Evolutionary conservation across 2,329 filamentous ascomycete genomes (phyloP).

Genomic region (Massarina eburnea): DNA sequence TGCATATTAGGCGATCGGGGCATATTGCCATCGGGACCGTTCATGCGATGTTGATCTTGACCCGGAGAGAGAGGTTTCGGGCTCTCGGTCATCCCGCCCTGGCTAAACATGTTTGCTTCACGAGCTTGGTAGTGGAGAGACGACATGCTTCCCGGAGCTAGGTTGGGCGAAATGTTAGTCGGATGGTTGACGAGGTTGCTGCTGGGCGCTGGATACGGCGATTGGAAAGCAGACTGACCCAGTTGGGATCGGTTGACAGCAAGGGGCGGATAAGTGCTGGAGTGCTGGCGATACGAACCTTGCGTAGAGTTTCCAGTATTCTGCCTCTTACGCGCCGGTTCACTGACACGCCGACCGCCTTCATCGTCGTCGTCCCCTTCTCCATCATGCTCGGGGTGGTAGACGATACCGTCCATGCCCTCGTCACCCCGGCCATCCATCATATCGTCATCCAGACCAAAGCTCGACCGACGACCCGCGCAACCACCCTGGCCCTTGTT

Average conservation of each 20-base stretch:
- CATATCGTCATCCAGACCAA: conserved; percentile 79
- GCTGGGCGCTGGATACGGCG: conserved; percentile 36
- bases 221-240: conserved; percentile 33
- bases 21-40: conserved; percentile 50
- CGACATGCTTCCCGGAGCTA: conserved; percentile 40
- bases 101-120: conserved; percentile 65
- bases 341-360: conserved; percentile 59
- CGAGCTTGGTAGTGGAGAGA: conserved; percentile 38
- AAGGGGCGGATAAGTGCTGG: conserved; percentile 76
- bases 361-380: conserved; percentile 57
- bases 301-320: conserved; percentile 57
- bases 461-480: conserved; percentile 86
- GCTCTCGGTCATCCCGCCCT: conserved; percentile 77
- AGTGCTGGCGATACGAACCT: conserved; percentile 65
- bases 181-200: conserved; percentile 40
- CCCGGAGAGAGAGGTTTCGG: conserved; percentile 80
- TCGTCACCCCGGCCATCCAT: conserved; percentile 55
- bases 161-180: conserved; percentile 43
- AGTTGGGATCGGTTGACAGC: conserved; percentile 42
- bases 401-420: conserved; percentile 65
- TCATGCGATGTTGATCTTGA: conserved; percentile 56
- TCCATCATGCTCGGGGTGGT: conserved; percentile 58
- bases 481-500: conserved; percentile 96
- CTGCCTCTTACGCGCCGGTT: conserved; percentile 74
- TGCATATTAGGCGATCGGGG: conserved; percentile 66